Evolutionary conservation across 805 yeast genomes (phyloP), one percentile per base, ranked within the genome.

Genomic region (Metschnikowia drakensbergensis): DNA sequence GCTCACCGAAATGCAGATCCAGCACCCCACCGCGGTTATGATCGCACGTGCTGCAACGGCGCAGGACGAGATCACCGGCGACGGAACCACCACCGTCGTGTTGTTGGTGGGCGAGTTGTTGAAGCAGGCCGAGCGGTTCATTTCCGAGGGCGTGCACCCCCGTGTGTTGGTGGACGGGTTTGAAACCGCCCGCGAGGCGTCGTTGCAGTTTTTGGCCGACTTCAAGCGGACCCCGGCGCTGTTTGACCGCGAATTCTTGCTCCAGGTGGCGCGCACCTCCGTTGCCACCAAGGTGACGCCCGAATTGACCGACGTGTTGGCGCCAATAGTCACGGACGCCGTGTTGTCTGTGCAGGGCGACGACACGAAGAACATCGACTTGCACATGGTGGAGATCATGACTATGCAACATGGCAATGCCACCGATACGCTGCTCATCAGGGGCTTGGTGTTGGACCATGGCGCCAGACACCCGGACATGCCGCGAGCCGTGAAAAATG

Each of bases 401-500:
- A 84, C 94, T 57, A 95, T 94, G 98, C 97, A 94, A 79, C 92
- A 87, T 63, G 87, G 88, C 57, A 79, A 85, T 34, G 88, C 94
- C 31, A 80, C 83, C 52, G 94, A 91, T 48, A 91, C 98, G 17
- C 76, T 78, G 60, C 81, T 94, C 51, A 76, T 94, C 55, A 83
- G 80, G 59, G 99, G 99, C 40, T 79, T 94, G 58, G 99, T 94
- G 33, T 77, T 94, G 55, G 99, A 94, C 67, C 99, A 94, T 66
- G 99, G 99, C 57, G 97, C 97, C 13, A 82, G 99, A 66, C 99
- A 94, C 75, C 99, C 99, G 40, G 99, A 94, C 69, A 94, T 94
- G 99, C 99, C 99, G 50, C 86, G 83, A 56, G 72, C 83, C 47
- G 84, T 94, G 17, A 79, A 81, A 54, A 88, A 94, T 66, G 97